Percentiles rank a stretch among this genome's conserved stretches.
Conservation (phyloP, 2,329 filamentous ascomycete species). For the Microdochium bolleyi region DNA sequence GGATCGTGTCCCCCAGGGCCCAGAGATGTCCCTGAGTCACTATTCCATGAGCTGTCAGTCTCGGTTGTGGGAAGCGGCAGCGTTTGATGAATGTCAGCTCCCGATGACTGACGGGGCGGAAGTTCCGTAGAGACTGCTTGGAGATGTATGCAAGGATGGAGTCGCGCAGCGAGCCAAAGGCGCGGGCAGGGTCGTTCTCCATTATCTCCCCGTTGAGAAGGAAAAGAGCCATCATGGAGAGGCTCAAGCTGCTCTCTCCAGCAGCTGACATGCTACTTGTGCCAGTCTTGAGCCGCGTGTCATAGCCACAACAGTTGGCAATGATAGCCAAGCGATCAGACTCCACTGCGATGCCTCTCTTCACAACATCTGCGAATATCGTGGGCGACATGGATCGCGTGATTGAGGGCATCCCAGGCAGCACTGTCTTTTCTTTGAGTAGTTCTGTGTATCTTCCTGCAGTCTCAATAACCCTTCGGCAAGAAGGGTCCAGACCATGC, state of each 20-base stretch:
- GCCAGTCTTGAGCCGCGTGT: slow-evolving; percentile 13
- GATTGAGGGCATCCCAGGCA: slow-evolving; percentile 5
- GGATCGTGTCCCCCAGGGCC: slow-evolving; percentile 15
- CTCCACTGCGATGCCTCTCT: slow-evolving; percentile 13
- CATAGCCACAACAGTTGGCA: slow-evolving; percentile 18
- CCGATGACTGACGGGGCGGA: slow-evolving; percentile 14
- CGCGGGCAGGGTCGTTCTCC: slow-evolving; percentile 12
- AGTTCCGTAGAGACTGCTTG: slow-evolving; percentile 15
- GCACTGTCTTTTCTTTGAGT: slow-evolving; percentile 10
- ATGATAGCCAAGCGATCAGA: slow-evolving; percentile 19
- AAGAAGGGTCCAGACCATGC: slow-evolving; percentile 8
- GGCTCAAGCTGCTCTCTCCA: slow-evolving; percentile 12
- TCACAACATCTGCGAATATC: slow-evolving; percentile 15
- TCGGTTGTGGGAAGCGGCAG: slow-evolving; percentile 15
- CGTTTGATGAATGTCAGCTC: slow-evolving; percentile 19
- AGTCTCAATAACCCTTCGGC: slow-evolving; percentile 13
- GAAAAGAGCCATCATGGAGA: slow-evolving; percentile 16
- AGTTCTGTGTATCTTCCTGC: slow-evolving; percentile 19
- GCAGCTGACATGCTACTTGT: slow-evolving; percentile 7
- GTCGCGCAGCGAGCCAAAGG: slow-evolving; percentile 11
- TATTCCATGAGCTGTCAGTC: slow-evolving; percentile 11
- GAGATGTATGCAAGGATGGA: slow-evolving; percentile 13
- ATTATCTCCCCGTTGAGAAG: slow-evolving; percentile 20
- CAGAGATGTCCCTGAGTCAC: slow-evolving; percentile 15
- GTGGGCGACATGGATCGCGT: slow-evolving; percentile 19